Conservation (phyloP, 208 protist genomes). For the Naegleria gruberi region DNA sequence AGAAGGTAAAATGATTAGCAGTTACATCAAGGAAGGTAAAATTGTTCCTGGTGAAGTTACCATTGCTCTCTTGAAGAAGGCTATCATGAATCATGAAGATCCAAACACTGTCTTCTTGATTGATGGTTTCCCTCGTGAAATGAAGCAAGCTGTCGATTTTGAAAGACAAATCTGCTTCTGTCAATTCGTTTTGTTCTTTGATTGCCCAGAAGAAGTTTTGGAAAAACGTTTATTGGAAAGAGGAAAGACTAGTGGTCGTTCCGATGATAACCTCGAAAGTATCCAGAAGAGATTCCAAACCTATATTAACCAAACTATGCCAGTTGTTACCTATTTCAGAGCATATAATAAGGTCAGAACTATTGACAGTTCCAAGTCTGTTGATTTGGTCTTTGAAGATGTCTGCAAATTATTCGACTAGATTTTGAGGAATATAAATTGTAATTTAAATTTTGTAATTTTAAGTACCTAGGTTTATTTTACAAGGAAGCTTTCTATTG, state of each 20-base stretch:
- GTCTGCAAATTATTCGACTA: conserved; percentile 11
- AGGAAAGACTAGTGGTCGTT: conserved; percentile 13
- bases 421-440: neutral
- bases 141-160: conserved; percentile 31
- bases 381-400: neutral
- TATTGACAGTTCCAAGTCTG: conserved; percentile 13
- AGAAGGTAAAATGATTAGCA: neutral
- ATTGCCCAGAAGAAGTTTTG: conserved; percentile 23
- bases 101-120: conserved; percentile 19
- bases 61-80: conserved; percentile 15
- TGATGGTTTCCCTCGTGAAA: conserved; percentile 34
- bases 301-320: conserved; percentile 24
- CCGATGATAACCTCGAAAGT: conserved; percentile 24
- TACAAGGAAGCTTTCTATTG: neutral
- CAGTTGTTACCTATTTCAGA: conserved; percentile 26
- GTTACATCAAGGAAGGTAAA: neutral
- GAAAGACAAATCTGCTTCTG: conserved; percentile 21
- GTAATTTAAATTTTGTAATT: neutral
- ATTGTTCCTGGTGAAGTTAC: conserved; percentile 25
- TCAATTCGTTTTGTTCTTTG: conserved; percentile 27
- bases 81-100: conserved; percentile 6
- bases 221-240: conserved; percentile 16
- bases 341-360: conserved; percentile 3
- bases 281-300: conserved; percentile 27
- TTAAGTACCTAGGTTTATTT: neutral